A percentile compares a stretch with the other conserved stretches of the same genome.
Conservation (phyloP, 2,329 filamentous ascomycete species). For the Talaromyces piceae region DNA sequence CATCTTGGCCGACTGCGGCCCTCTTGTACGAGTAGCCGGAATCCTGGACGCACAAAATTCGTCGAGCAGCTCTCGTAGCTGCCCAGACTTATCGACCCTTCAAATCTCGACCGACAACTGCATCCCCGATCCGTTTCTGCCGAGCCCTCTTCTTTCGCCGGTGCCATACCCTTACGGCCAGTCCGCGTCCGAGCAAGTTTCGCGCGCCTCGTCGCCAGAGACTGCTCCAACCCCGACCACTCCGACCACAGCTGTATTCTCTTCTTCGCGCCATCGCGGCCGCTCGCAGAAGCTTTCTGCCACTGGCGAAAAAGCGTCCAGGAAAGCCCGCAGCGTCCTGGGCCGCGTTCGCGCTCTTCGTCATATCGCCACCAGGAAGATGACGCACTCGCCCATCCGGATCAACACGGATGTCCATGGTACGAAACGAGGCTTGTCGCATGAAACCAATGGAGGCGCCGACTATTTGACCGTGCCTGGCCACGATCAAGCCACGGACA, state of each 20-base stretch:
- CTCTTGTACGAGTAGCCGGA: conserved; percentile 15
- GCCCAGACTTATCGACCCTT: conserved; percentile 35
- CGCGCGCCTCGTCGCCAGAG: conserved; percentile 27
- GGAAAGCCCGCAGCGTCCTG: conserved; percentile 35
- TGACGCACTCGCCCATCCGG: conserved; percentile 35
- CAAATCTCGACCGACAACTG: conserved; percentile 23
- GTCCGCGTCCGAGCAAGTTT: conserved; percentile 19
- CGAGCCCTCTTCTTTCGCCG: conserved; percentile 4
- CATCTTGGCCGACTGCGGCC: conserved; percentile 12
- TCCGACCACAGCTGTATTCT: neutral
- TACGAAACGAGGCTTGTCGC: conserved; percentile 31
- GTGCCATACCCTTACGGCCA: conserved; percentile 1
- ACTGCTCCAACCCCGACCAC: conserved; percentile 5
- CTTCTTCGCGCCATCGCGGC: conserved; percentile 20
- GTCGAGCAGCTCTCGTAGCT: conserved; percentile 36
- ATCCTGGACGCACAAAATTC: conserved; percentile 35
- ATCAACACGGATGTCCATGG: conserved; percentile 33
- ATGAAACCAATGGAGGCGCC: conserved; percentile 27
- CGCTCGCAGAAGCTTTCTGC: conserved; percentile 23
- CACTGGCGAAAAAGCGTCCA: conserved; percentile 27
- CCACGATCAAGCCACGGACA: conserved; percentile 17
- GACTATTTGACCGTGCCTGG: conserved; percentile 19
- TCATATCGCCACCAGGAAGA: conserved; percentile 31
- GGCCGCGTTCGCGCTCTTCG: conserved; percentile 35
- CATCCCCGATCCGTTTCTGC: neutral